Conservation (phyloP, 768 basidiomycete genomes). For the Agrocybe chaxingu region DNA sequence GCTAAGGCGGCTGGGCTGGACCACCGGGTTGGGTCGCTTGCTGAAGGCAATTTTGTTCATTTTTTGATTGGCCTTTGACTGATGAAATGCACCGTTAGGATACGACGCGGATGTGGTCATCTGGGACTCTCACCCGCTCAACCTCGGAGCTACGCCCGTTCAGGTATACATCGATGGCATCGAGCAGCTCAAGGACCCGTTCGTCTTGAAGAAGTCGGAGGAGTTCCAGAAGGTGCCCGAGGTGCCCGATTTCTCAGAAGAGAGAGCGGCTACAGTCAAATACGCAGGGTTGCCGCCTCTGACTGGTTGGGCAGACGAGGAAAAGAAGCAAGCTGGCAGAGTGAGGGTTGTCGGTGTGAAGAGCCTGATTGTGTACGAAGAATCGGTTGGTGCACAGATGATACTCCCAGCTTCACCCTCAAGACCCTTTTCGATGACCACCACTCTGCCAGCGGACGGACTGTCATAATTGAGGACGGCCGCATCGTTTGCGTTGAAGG, state of each 20-base stretch:
- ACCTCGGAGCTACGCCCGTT: slow-evolving; percentile 73
- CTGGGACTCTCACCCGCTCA: slow-evolving; percentile 78
- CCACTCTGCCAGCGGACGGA: slow-evolving; percentile 10
- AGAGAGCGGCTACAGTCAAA: slow-evolving; percentile 52
- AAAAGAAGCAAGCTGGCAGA: slow-evolving; percentile 15
- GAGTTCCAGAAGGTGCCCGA: slow-evolving; percentile 49
- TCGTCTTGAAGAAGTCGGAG: slow-evolving; percentile 38
- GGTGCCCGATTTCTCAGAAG: slow-evolving; percentile 58
- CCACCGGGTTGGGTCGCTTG: slow-evolving; percentile 65
- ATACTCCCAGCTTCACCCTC: slow-evolving; percentile 8
- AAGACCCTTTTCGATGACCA: slow-evolving; percentile 20
- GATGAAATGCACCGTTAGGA: slow-evolving; percentile 29
- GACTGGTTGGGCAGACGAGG: slow-evolving; percentile 26
- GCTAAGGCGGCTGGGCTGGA: slow-evolving; percentile 62
- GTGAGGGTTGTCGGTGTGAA: slow-evolving; percentile 57
- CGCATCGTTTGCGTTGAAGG: slow-evolving; percentile 39
- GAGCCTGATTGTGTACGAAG: slow-evolving; percentile 26
- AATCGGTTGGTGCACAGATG: slow-evolving; percentile 4
- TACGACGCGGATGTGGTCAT: slow-evolving; percentile 68
- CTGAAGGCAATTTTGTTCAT: slow-evolving; percentile 33
- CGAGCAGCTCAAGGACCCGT: slow-evolving; percentile 45
- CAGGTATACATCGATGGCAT: slow-evolving; percentile 89
- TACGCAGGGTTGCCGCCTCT: slow-evolving; percentile 74
- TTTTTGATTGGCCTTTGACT: slow-evolving; percentile 1
- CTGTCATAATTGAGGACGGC: slow-evolving; percentile 53